Evolutionary conservation across 2,329 filamentous ascomycete species (phyloP), one percentile per base, ranked within the genome.

Genomic region (Fusarium pseudoanthophilum): DNA sequence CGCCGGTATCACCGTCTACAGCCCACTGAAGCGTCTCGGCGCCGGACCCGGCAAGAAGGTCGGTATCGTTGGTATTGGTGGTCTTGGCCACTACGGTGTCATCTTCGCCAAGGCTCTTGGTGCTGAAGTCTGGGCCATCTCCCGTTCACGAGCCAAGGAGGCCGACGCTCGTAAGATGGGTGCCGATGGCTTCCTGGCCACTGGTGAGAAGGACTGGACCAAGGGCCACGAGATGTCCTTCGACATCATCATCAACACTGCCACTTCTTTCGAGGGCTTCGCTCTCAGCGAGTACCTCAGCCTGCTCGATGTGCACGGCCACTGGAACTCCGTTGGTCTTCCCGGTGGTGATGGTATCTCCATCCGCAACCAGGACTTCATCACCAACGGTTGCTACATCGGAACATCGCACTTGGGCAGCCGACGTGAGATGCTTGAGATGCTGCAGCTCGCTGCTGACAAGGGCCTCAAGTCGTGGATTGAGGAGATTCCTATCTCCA

Each of bases 1-100:
- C 82, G 94, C 93, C 45, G 94, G 94, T 72, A 87, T 97, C 74
- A 97, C 94, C 7, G 90, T 91, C 67, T 97, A 91, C 84, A 92
- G 89, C 68, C 94, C 94, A 3, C 87, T 97, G 20, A 91, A 93
- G 72, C 89, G 93, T 55, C 91, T 95, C 78, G 92, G 92, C 28
- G 88, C 88, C 67, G 92, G 92, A 0, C 92, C 92, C 2, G 93
- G 94, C 71, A 94, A 93, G 86, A 94, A 93, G 84, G 90, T 95
- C 28, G 93, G 88, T 42, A 89, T 95, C 69, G 89, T 94, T 14
- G 93, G 93, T 71, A 85, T 94, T 73, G 92, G 92, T 24, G 92
- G 92, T 18, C 88, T 93, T 63, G 92, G 92, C 11, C 92, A 94
- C 82, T 92, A 92, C 76, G 92, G 87, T 13, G 81, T 94, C 53